Evolutionary conservation across 1,139 yeast species (phyloP), one percentile per base, ranked within the genome.

Genomic region (Candida tetrigidarum): DNA sequence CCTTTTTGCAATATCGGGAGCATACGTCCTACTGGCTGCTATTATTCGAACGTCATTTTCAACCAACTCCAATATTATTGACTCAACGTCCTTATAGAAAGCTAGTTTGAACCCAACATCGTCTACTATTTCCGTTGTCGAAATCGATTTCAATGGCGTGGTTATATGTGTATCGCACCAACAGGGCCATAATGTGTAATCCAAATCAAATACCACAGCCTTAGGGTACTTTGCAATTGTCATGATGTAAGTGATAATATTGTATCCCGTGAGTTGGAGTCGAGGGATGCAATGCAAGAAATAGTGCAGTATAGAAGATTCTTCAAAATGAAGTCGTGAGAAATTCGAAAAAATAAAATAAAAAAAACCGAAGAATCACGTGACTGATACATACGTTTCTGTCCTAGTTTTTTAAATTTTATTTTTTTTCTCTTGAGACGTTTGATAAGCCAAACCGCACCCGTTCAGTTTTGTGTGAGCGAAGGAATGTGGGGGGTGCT

Each of bases 131-230:
- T 55, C 52, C 6, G 57, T 50, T 15, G 61, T 60, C 5, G 58
- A 53, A 0, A 52, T 50, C 28, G 62, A 53, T 47, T 55, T 59
- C 5, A 66, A 39, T 2, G 71, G 93, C n/a, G 80, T 69, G 2
- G 71, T 63, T 12, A 86, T 73, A 58, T 86, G 93, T 0, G 90
- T 85, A 56, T 86, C 76, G 51, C 73, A 78, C 86, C 76, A 78
- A 63, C 86, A 69, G 34, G 78, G 92, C 95, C 93, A 86, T 35
- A 86, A 64, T 0, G 95, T 86, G 56, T 83, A 86, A 60, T 86
- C 95, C 37, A 86, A 66, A 55, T 86, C 95, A 60, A 86, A 84
- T 1, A 86, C 91, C 4, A 85, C 81, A 0, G 80, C 84, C 49
- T 70, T 71, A 0, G 90, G 89, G 50, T 78, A 80, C 22, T 45